Evolutionary conservation across 2,329 filamentous ascomycete species (phyloP).

Genomic region (Ascochyta pisi): DNA sequence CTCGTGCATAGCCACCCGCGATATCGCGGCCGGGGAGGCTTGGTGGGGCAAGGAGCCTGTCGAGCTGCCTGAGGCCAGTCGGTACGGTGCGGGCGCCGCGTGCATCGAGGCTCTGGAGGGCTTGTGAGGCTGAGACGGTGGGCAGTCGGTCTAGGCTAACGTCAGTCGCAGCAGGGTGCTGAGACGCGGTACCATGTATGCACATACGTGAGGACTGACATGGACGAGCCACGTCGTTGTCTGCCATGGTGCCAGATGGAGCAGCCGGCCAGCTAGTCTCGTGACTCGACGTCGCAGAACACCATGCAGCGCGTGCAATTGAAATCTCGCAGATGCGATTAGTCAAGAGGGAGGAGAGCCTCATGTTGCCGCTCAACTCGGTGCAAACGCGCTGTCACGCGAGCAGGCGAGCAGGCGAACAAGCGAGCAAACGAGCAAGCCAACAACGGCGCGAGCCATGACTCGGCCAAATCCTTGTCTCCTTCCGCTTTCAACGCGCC

Average conservation of each 20-base stretch:
- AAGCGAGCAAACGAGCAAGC: constrained; percentile 20
- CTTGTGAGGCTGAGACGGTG: constrained; percentile 77
- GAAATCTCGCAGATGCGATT: neutral
- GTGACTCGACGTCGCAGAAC: constrained; percentile 26
- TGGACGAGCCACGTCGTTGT: constrained; percentile 33
- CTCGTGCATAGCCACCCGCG: constrained; percentile 68
- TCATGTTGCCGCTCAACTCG: constrained; percentile 10
- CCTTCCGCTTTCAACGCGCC: constrained; percentile 20
- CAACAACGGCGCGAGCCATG: constrained; percentile 26
- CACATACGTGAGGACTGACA: constrained; percentile 50
- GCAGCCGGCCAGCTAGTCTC: constrained; percentile 20
- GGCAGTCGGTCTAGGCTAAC: constrained; percentile 70
- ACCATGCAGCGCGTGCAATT: constrained; percentile 27
- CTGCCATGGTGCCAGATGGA: constrained; percentile 35
- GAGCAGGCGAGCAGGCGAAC: constrained; percentile 17
- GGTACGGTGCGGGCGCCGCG: constrained; percentile 56
- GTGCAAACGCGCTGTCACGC: constrained; percentile 32
- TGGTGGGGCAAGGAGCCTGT: constrained; percentile 49
- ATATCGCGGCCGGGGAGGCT: constrained; percentile 31
- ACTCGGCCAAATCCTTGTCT: constrained; percentile 28
- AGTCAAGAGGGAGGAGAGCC: neutral
- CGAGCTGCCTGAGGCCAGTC: constrained; percentile 58
- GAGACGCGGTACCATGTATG: neutral
- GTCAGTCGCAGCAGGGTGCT: constrained; percentile 22
- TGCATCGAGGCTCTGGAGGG: constrained; percentile 66